Percentiles rank a stretch among this genome's conserved stretches.
Evolutionary conservation across 1,284 basidiomycete species (phyloP).

Genomic region (Boletellus sp.): DNA sequence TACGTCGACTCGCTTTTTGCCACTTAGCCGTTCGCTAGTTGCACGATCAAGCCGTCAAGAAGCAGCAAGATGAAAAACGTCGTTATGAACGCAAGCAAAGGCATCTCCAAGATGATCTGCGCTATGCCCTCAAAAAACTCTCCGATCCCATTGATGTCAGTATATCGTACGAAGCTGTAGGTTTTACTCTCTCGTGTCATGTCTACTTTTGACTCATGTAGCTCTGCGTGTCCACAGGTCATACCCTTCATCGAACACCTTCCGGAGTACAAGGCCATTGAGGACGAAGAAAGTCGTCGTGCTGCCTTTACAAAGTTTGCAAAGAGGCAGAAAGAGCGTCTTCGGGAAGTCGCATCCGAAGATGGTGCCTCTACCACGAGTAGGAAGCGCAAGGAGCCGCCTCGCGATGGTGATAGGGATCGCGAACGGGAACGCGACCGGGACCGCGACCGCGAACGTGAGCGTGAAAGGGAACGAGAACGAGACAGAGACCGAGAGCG

Average conservation of each 20-base stretch:
- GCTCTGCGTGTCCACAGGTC: conserved; percentile 40
- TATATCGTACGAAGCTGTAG: conserved; percentile 74
- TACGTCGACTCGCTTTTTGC: background rate
- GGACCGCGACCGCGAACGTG: conserved; percentile 40
- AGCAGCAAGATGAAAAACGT: conserved; percentile 76
- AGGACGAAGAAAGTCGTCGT: conserved; percentile 77
- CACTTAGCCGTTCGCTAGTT: conserved; percentile 45
- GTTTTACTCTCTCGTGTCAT: conserved; percentile 19
- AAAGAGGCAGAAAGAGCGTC: conserved; percentile 83
- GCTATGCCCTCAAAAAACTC: conserved; percentile 92
- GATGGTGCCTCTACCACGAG: conserved; percentile 76
- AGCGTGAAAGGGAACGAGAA: no score
- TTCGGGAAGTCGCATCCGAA: conserved; percentile 73
- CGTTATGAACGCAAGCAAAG: conserved; percentile 80
- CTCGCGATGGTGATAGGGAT: conserved; percentile 42
- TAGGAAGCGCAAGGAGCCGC: conserved; percentile 70
- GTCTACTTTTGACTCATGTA: background rate
- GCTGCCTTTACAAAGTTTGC: conserved; percentile 83
- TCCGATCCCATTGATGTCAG: conserved; percentile 74
- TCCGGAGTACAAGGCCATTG: conserved; percentile 79
- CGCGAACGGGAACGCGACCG: conserved; percentile 38
- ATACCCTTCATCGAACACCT: conserved; percentile 75
- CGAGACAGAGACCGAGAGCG: conserved; percentile 41
- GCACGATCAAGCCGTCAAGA: conserved; percentile 65
- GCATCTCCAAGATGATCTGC: conserved; percentile 90